Conservation (phyloP, 805 yeast genomes). For the Wickerhamomyces subpelliculosus region DNA sequence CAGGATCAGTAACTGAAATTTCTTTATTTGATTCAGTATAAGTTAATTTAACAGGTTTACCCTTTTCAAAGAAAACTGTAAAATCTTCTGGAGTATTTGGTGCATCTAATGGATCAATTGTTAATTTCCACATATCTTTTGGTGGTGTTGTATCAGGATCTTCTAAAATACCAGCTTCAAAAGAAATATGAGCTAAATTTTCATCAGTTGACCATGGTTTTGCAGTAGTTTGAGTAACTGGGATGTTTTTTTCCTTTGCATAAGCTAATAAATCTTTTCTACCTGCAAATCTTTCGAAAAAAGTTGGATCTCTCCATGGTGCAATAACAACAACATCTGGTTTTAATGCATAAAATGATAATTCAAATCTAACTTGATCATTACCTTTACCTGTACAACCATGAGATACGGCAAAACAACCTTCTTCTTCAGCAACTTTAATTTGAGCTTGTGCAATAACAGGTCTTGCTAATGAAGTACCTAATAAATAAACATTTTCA, state of each 20-base stretch:
- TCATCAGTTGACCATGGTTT: constrained; percentile 99
- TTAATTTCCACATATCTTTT: constrained; percentile 99
- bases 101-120: constrained; percentile 92
- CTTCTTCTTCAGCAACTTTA: constrained; percentile 92
- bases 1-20: constrained; percentile 70
- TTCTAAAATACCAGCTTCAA: constrained; percentile 98
- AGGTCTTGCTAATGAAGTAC: constrained; percentile 98
- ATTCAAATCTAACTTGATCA: constrained; percentile 97
- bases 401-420: constrained; percentile 97
- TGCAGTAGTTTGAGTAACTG: constrained; percentile 95
- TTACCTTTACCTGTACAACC: constrained; percentile 99
- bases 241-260: constrained; percentile 87
- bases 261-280: constrained; percentile 93
- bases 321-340: constrained; percentile 97
- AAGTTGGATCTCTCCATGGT: constrained; percentile 98
- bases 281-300: constrained; percentile 95
- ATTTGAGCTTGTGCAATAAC: constrained; percentile 98
- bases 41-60: constrained; percentile 78
- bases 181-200: constrained; percentile 97
- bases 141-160: constrained; percentile 99
- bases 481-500: constrained; percentile 93
- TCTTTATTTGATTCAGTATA: constrained; percentile 53
- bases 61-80: constrained; percentile 73
- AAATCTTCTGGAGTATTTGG: constrained; percentile 91
- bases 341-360: constrained; percentile 94